Conservation (phyloP, 257 asterid species). For the Ehretia macrophylla region DNA sequence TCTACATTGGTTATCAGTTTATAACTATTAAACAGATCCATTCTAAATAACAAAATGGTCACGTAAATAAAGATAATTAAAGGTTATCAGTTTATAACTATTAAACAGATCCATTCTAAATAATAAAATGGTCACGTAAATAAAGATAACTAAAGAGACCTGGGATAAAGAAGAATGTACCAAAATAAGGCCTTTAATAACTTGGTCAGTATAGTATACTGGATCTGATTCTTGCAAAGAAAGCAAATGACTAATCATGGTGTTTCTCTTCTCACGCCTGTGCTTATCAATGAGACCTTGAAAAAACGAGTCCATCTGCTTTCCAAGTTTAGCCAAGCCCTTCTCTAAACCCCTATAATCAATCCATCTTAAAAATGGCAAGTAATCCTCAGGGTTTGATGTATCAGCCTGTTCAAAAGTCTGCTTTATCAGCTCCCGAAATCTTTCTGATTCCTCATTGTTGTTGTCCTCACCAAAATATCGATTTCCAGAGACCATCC, state of each 20-base stretch:
- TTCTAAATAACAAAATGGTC: too few relatives aligned
- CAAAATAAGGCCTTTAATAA: constrained; percentile 42
- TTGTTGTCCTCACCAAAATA: constrained; percentile 17
- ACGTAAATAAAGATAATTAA: too few relatives aligned
- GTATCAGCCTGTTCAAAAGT: constrained; percentile 6
- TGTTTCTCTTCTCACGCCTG: constrained; percentile 8
- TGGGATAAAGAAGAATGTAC: constrained; percentile 12
- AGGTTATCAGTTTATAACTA: too few relatives aligned
- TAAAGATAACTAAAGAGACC: background rate
- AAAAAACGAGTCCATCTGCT: constrained; percentile 28
- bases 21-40: too few relatives aligned
- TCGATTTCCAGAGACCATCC: constrained; percentile 35
- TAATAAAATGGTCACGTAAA: background rate
- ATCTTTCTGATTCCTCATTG: constrained; percentile 12
- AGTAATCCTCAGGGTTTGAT: constrained; percentile 19
- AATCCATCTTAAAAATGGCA: constrained; percentile 33
- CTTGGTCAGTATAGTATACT: constrained; percentile 38
- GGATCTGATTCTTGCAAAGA: constrained; percentile 46
- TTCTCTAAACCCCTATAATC: constrained; percentile 35
- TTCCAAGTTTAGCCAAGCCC: constrained; percentile 16
- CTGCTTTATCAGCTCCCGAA: constrained; percentile 20
- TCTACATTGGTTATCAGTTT: too few relatives aligned
- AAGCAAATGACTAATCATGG: constrained; percentile 51
- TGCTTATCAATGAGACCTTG: constrained; percentile 45
- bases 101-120: background rate